Evolutionary conservation across 805 yeast species (phyloP).

Genomic region (Kurtzmaniella fragi): DNA sequence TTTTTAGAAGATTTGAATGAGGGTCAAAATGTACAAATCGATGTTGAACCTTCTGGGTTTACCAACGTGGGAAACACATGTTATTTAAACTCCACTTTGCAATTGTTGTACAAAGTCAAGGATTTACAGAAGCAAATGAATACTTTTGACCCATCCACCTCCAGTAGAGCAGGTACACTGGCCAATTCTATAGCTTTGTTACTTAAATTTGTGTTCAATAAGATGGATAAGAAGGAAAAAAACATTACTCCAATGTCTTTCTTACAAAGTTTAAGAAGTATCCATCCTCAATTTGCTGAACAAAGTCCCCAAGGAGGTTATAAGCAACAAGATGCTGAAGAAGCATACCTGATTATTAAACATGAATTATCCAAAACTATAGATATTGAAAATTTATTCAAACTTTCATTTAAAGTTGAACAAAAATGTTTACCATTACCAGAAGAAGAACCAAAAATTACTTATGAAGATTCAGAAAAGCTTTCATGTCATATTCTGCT

Average conservation of each 20-base stretch:
- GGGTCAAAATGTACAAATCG: conserved; percentile 32
- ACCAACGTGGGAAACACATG: conserved; percentile 74
- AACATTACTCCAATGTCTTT: conserved; percentile 65
- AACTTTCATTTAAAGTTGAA: conserved; percentile 57
- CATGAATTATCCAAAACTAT: conserved; percentile 43
- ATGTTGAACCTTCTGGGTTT: conserved; percentile 59
- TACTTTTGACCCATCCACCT: conserved; percentile 11
- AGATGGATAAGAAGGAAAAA: conserved; percentile 41
- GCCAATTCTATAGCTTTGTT: conserved; percentile 20
- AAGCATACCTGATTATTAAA: conserved; percentile 79
- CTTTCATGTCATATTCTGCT: conserved; percentile 85
- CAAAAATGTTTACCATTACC: conserved; percentile 55
- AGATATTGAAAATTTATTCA: conserved; percentile 54
- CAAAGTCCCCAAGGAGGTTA: conserved; percentile 61
- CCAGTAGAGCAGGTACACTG: conserved; percentile 5
- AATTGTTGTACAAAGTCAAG: conserved; percentile 44
- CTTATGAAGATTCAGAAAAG: conserved; percentile 55
- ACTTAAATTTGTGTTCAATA: conserved; percentile 40
- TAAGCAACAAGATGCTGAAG: conserved; percentile 98
- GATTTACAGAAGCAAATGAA: conserved; percentile 34
- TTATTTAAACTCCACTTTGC: conserved; percentile 67
- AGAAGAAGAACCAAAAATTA: conserved; percentile 19
- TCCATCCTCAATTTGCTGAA: conserved; percentile 88
- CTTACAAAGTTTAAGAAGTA: conserved; percentile 57
- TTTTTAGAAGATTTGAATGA: conserved; percentile 67